Base-by-base conservation (phyloP, 2,329 filamentous ascomycete species). In the Madurella mycetomatis region DNA sequence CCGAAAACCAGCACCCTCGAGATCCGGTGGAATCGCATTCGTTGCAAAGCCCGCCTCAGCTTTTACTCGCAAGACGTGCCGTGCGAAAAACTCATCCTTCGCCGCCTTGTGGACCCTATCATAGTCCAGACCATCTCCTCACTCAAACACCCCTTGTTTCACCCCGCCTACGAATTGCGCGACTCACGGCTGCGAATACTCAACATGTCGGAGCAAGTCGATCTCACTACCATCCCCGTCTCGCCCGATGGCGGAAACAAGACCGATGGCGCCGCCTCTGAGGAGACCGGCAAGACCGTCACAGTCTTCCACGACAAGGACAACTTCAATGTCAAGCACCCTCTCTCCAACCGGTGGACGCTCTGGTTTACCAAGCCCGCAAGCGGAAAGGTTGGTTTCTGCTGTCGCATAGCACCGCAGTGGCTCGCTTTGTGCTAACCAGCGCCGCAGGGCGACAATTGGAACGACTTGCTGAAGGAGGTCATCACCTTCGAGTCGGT, bases 281-380 rank as follows among this genome's bases (percentile, higher is more conserved):
- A 69, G 51, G 77, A 78, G 51, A 75, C 77, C 61, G 73, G 73
- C 61, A 86, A 92, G 69, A 78, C 88, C 49, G 81, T 96, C 66
- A 99, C 94, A 45, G 92, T 99, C 65, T 99, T 99, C 78, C 92
- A 99, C 72, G 91, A 97, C 76, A 88, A 94, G 65, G 88, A 96
- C 63, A 96, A 99, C 81, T 99, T 99, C 83, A 99, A 95, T 67
- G 94, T 99, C 74, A 99, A 97, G 82, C 94, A 99, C 73, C 92
- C 92, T 63, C 82, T 99, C 58, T 92, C 95, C 82, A 88, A 96
- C 80, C 88, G 89, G 71, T 99, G 94, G 94, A 97, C 94, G 56
- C 80, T 99, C 53, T 99, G 95, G 95, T 99, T 97, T 80, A 97
- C 92, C 67, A 97, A 97, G 83, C 92, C 94, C 51, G 88, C 92